Conservation (phyloP, 139 green algal genomes). For the Micractinium conductrix region DNA sequence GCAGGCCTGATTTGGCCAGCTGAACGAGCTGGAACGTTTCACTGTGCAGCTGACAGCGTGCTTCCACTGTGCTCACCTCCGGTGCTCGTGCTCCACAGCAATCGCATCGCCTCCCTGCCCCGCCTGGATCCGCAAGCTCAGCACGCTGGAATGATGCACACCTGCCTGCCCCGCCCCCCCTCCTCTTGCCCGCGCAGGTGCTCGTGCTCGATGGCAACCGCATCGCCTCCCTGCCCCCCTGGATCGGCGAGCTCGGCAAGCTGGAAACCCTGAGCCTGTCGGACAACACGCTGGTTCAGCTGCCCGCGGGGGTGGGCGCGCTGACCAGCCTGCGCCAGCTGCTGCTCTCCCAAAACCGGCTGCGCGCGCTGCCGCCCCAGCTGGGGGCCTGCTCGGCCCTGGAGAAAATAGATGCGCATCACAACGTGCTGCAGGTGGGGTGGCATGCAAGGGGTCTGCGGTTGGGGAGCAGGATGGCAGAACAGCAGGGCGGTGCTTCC, state of each 20-base stretch:
- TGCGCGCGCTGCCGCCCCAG: slow-evolving; percentile 30
- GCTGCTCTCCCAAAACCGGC: slow-evolving; percentile 37
- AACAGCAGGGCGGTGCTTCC: too few species aligned
- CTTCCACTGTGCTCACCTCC: too few species aligned
- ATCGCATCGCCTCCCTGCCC: background rate
- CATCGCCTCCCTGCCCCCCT: slow-evolving; percentile 49
- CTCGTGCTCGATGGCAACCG: slow-evolving; percentile 52
- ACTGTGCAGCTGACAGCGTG: too few species aligned
- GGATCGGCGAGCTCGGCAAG: slow-evolving; percentile 41
- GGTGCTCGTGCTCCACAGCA: too few species aligned
- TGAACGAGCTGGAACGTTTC: too few species aligned
- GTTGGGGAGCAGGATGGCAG: background rate
- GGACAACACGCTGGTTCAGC: slow-evolving; percentile 50
- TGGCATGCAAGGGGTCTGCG: background rate
- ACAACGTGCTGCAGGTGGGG: slow-evolving; percentile 50
- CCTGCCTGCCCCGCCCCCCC: too few species aligned
- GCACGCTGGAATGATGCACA: background rate
- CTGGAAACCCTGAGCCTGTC: slow-evolving; percentile 60
- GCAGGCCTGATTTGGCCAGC: background rate
- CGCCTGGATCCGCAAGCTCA: background rate
- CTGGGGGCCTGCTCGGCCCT: slow-evolving; percentile 44
- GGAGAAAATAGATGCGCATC: slow-evolving; percentile 53
- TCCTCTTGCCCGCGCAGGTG: slow-evolving; percentile 1
- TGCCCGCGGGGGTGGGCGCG: slow-evolving; percentile 53
- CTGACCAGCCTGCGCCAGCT: slow-evolving; percentile 49